A percentile compares a stretch with the other conserved stretches of the same genome.
Conservation (phyloP, 768 basidiomycete species). For the Tulasnella sp. region DNA sequence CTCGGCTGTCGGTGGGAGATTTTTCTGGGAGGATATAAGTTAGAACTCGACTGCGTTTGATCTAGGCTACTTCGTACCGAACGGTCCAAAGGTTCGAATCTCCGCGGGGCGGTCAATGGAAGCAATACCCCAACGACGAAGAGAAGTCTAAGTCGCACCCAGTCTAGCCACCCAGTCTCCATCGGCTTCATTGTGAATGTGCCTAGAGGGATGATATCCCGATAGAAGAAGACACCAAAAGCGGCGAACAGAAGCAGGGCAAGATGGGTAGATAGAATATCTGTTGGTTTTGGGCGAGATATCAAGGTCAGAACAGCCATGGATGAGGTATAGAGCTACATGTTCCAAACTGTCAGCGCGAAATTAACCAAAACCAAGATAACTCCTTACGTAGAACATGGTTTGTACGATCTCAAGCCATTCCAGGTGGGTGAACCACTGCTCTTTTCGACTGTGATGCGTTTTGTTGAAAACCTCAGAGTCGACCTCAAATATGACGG, state of each 20-base stretch:
- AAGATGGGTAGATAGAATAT: conserved; percentile 36
- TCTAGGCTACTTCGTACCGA: conserved; percentile 28
- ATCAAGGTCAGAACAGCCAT: conserved; percentile 35
- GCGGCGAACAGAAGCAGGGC: conserved; percentile 38
- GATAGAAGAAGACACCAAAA: conserved; percentile 36
- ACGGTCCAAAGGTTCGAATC: conserved; percentile 49
- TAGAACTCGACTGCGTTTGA: too few relatives aligned
- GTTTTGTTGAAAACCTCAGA: conserved; percentile 21
- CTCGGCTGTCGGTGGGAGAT: conserved; percentile 33
- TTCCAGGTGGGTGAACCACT: conserved; percentile 25
- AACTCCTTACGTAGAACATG: conserved; percentile 28
- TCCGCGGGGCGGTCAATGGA: conserved; percentile 45
- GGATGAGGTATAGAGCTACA: conserved; percentile 37
- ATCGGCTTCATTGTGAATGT: conserved; percentile 41
- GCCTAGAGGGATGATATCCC: conserved; percentile 43
- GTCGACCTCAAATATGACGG: conserved; percentile 15
- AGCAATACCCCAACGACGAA: conserved; percentile 37
- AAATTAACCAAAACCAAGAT: neutral
- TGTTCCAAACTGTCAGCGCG: neutral
- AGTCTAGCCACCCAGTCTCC: conserved; percentile 43
- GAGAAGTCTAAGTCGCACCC: conserved; percentile 43
- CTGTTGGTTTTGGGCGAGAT: conserved; percentile 32
- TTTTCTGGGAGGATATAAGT: conserved; percentile 25
- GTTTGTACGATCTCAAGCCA: conserved; percentile 27
- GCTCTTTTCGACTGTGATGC: conserved; percentile 24